phyloP scores from a whole-genome alignment of 2,329 filamentous ascomycete species.

The Knoxdaviesia capensis region DNA sequence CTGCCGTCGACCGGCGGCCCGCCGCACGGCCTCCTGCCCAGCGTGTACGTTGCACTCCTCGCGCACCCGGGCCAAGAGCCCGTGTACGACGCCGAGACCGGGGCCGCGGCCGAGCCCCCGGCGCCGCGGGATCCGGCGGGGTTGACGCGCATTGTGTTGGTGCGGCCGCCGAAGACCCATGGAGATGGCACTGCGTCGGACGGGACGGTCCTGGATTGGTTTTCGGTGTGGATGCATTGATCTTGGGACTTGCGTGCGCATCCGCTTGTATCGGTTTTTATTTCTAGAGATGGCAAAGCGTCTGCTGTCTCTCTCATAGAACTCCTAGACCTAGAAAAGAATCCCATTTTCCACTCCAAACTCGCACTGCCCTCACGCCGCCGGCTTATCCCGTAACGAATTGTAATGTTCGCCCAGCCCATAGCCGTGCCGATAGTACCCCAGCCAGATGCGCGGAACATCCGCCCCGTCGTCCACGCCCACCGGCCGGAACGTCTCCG shows the following conservation, averaged over 20 bases:
- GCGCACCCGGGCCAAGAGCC: conserved; percentile 47
- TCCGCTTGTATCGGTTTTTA: background rate
- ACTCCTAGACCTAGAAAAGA: background rate
- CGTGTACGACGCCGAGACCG: conserved; percentile 26
- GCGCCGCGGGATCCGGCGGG: background rate
- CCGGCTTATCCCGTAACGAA: conserved; percentile 35
- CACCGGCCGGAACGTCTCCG: conserved; percentile 49
- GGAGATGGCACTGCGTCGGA: conserved; percentile 21
- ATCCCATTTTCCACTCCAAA: background rate
- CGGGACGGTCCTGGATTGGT: conserved; percentile 27
- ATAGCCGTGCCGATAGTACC: conserved; percentile 87
- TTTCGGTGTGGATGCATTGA: conserved; percentile 29
- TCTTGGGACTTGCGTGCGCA: background rate
- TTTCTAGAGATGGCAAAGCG: background rate
- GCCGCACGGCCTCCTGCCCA: conserved; percentile 48
- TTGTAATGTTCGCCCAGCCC: conserved; percentile 97
- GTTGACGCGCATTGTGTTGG: conserved; percentile 2
- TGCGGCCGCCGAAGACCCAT: conserved; percentile 30
- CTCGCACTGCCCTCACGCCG: background rate
- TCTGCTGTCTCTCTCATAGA: background rate
- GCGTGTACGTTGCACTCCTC: conserved; percentile 54
- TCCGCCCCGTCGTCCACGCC: conserved; percentile 20
- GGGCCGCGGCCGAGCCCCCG: conserved; percentile 6
- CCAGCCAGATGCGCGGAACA: conserved; percentile 59
- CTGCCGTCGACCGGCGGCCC: conserved; percentile 44